Evolutionary conservation across 345 rosid species (phyloP).

Genomic region (Angophora floribunda): DNA sequence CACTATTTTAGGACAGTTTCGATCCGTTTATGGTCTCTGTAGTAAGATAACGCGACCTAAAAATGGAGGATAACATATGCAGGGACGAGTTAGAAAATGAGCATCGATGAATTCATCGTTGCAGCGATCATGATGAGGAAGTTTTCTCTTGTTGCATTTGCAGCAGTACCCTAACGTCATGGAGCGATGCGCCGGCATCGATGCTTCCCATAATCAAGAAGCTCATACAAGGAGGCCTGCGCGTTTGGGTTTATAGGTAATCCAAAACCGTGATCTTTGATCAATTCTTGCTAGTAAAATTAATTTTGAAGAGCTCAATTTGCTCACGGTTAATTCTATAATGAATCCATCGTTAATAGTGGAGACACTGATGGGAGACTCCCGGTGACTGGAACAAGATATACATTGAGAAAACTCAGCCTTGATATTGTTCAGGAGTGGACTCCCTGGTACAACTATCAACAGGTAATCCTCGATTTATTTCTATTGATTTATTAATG

Average conservation of each 20-base stretch:
- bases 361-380: constrained; percentile 93
- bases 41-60: too few species aligned
- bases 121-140: background rate
- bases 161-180: constrained; percentile 30
- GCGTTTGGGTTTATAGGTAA: constrained; percentile 75
- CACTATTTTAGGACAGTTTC: background rate
- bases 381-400: constrained; percentile 71
- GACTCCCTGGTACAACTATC: constrained; percentile 63
- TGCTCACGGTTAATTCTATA: background rate
- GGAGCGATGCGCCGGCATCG: constrained; percentile 59
- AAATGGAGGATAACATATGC: too few species aligned
- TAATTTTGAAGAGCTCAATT: background rate
- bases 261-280: background rate
- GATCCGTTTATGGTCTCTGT: background rate
- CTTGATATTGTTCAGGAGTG: constrained; percentile 45
- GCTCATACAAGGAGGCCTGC: constrained; percentile 60
- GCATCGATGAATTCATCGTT: too few species aligned
- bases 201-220: constrained; percentile 59
- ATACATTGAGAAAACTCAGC: constrained; percentile 59
- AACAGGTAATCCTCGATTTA: constrained; percentile 25
- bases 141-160: background rate
- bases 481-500: background rate
- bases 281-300: too few species aligned
- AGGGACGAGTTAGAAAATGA: too few species aligned
- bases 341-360: constrained; percentile 12